Base-by-base conservation (phyloP, 208 protist species). In the Naegleria lovaniensis region DNA sequence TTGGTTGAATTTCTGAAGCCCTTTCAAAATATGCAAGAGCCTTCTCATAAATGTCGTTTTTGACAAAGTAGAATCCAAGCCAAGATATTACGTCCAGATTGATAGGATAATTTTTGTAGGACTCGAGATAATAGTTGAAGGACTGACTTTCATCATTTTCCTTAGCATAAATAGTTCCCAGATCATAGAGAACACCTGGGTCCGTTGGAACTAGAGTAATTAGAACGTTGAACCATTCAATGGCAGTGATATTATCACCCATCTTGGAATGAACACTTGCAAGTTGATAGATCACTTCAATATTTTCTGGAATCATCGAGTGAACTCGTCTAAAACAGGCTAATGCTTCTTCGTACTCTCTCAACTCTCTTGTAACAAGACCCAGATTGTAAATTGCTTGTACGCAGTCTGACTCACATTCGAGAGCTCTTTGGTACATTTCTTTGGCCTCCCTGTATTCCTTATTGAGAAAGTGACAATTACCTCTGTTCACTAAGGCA, bases 331-430 rank as follows among this genome's bases (percentile, higher is more conserved):
- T 96, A 92, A 99, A 99, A 91, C 96, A 96, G 52, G 95, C 94
- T 13, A 99, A 92, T 36, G 97, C 94, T 91, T 98, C 96, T 91
- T 98, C 96, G 90, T 97, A 97, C 40, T 97, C 92, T 59, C 94
- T 95, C 40, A 98, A 94, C 85, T 94, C 93, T 92, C 98, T 98
- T 13, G 95, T 95, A 22, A 96, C 94, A 58, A 99, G 92, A 36
- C 97, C 98, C 36, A 99, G 93, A 92, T 99, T 99, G 95, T 98
- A 99, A 79, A 99, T 96, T 22, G 98, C 98, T 95, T 99, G 98
- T 79, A 98, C 94, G 92, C 98, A 99, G 92, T 99, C 97, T 0
- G 97, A 95, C 91, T 99, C 98, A 76, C 98, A 96, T 25, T 95
- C 92, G n/a, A 99, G 96, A 19, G 98, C 97, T 90, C 98, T 95